Evolutionary conservation across 2,329 filamentous ascomycete genomes (phyloP), one percentile per base, ranked within the genome.

Genomic region (Phoma sp.): DNA sequence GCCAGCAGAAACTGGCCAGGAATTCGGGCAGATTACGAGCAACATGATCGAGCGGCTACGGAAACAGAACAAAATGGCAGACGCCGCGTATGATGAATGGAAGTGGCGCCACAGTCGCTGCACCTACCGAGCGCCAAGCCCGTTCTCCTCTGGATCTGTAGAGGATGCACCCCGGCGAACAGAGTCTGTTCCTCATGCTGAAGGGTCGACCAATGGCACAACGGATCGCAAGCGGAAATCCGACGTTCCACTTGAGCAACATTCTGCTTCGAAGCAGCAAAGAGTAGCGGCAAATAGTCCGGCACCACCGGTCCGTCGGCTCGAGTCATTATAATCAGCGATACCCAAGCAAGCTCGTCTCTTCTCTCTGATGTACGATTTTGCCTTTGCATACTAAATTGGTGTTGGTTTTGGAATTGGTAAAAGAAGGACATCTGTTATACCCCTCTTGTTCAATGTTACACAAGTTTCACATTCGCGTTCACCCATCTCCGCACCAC

Each of bases 371-470:
- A 31, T 38, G 36, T 50, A 58, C 45, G 43, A 49, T 44, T 55
- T 46, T 55, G 56, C 56, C 63, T 62, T 49, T 66, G 62, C 56
- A 64, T 62, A 57, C 59, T 51, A 55, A 35, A 43, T 53, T 55
- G 60, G 56, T 60, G 58, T 62, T 64, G 29, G 55, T 60, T 39
- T 54, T 56, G 50, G 58, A 46, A 57, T 54, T 56, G 50, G 58
- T 49, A 57, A 57, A 60, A 60, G 40, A 53, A 37, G 43, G 52
- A 56, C 55, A 56, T 62, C 55, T 43, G 51, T 56, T 63, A 66
- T 66, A 66, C 63, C 63, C 62, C 55, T 40, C 57, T 50, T 48
- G 45, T 41, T 55, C 55, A 43, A 55, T 39, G 27, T 39, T 22
- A 35, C 40, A n/a, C n/a, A 15, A 19, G 24, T 29, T 24, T 41